Conservation (phyloP, 129 eudicot genomes). For the Artemisia annua region DNA sequence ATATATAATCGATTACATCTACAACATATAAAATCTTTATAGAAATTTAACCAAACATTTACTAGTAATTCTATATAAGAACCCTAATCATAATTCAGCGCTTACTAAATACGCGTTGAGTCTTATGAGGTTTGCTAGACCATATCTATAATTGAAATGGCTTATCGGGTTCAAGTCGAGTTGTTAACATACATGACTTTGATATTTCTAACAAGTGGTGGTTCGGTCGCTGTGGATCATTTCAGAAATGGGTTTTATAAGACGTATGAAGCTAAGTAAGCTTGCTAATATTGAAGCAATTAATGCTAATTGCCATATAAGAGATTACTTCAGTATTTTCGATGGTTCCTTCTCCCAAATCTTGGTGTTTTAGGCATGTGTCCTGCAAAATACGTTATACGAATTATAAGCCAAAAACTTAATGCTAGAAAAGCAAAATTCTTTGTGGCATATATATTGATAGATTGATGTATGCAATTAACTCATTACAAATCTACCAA, state of each 20-base stretch:
- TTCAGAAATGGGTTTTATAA: not conserved
- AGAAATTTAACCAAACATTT: not conserved
- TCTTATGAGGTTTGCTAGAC: not conserved
- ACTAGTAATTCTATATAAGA: not conserved
- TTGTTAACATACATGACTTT: not conserved
- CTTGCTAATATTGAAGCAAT: not conserved
- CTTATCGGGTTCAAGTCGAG: too few relatives aligned
- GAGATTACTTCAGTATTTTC: conserved; percentile 13
- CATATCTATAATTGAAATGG: too few relatives aligned
- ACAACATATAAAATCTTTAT: not conserved
- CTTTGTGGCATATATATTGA: not conserved
- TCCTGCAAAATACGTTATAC: conserved; percentile 13
- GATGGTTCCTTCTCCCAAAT: conserved; percentile 45
- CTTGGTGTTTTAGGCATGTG: conserved; percentile 34
- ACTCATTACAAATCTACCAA: too few relatives aligned
- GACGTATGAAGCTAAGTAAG: not conserved
- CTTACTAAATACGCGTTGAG: not conserved
- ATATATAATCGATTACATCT: not conserved
- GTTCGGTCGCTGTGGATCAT: not conserved
- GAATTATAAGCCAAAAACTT: too few relatives aligned
- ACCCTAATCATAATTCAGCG: not conserved
- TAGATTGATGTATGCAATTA: not conserved
- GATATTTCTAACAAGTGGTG: not conserved
- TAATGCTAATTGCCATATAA: not conserved
- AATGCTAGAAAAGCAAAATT: not conserved